Percentiles rank a stretch among this genome's conserved stretches.
phyloP scores from a whole-genome alignment of 2,329 filamentous ascomycete species.

The Trichoderma oligosporum region DNA sequence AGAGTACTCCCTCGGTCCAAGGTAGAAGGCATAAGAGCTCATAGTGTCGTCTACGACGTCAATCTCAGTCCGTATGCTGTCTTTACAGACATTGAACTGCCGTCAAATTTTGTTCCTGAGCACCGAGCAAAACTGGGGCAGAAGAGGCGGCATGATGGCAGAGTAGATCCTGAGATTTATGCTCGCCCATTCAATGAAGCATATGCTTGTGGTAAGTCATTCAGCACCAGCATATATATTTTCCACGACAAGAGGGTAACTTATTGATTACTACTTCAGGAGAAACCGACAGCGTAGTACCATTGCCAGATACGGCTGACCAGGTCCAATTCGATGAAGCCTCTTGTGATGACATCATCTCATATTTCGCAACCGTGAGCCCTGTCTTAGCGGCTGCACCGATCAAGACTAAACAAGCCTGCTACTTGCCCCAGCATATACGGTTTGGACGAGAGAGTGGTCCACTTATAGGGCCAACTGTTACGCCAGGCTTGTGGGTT shows the following conservation, averaged over 20 bases:
- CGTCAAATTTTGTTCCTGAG: conserved; percentile 56
- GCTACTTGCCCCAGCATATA: conserved; percentile 80
- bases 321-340: conserved; percentile 70
- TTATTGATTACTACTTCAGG: conserved; percentile 35
- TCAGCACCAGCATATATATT: background rate
- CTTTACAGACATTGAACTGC: conserved; percentile 82
- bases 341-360: conserved; percentile 79
- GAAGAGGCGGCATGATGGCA: conserved; percentile 53
- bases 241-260: background rate
- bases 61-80: conserved; percentile 70
- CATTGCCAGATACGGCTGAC: conserved; percentile 72
- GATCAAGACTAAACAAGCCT: conserved; percentile 76
- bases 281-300: conserved; percentile 72
- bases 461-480: conserved; percentile 74
- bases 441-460: conserved; percentile 57
- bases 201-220: conserved; percentile 74
- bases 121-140: conserved; percentile 47
- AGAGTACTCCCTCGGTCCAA: conserved; percentile 54
- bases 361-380: conserved; percentile 67
- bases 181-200: conserved; percentile 83
- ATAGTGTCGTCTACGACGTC: conserved; percentile 62
- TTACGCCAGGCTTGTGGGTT: conserved; percentile 69
- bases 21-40: conserved; percentile 57
- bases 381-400: conserved; percentile 64
- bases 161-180: conserved; percentile 88